Percentiles rank a stretch among this genome's conserved stretches.
Conservation (phyloP, 2,329 filamentous ascomycete species). For the Fusarium sp. region DNA sequence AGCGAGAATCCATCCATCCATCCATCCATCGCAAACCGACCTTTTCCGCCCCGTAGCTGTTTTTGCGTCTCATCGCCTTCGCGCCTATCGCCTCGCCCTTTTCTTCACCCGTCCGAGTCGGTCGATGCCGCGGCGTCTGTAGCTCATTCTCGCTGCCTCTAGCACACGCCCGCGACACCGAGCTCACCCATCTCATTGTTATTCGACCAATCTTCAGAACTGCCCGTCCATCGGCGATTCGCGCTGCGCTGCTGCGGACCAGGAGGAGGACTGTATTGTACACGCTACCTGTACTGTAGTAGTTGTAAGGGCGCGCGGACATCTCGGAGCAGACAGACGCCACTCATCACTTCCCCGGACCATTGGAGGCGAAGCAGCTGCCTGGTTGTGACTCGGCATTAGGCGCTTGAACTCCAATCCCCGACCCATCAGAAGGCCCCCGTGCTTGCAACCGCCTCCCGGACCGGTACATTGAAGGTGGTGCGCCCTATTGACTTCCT, state of each 20-base stretch:
- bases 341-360: slow-evolving; percentile 10
- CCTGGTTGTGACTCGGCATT: slow-evolving; percentile 8
- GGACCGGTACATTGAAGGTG: slow-evolving; percentile 4
- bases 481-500: background rate
- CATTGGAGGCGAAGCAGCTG: slow-evolving; percentile 11
- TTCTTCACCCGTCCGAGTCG: background rate
- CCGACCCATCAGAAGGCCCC: slow-evolving; percentile 23
- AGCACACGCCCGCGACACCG: slow-evolving; percentile 1
- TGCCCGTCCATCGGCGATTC: background rate
- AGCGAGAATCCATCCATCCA: background rate
- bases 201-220: background rate
- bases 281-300: slow-evolving; percentile 12
- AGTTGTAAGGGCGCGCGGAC: slow-evolving; percentile 26
- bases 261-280: slow-evolving; percentile 13
- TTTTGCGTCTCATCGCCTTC: slow-evolving; percentile 5
- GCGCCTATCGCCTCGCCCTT: background rate
- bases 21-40: background rate
- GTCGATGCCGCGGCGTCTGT: slow-evolving; percentile 1
- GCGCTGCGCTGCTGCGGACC: background rate
- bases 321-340: slow-evolving; percentile 27
- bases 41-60: background rate
- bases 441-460: slow-evolving; percentile 24
- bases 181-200: background rate
- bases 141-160: background rate
- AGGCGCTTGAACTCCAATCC: slow-evolving; percentile 22